These are phyloP conservation scores for Trichoderma lentiforme DNA, from an alignment of 2,329 filamentous ascomycete genomes.

Conservation along the genomic window DNA sequence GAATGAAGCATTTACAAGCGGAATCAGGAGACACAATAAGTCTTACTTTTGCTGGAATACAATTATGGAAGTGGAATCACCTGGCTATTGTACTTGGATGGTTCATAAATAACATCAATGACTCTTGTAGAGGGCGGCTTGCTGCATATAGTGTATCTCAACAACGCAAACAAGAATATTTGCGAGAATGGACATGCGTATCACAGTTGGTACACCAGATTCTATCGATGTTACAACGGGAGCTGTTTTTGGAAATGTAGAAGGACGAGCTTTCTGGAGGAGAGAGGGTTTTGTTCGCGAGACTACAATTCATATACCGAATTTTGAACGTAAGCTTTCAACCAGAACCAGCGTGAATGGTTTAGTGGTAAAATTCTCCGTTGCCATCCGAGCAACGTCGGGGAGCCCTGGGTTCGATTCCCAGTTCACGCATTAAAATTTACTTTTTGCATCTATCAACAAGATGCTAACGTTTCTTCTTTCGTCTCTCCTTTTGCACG, in stretches of 20 bases:
- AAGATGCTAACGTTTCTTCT: neutral
- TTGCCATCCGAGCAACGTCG: constrained; percentile 32
- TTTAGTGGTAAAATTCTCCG: constrained; percentile 34
- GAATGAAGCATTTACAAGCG: neutral
- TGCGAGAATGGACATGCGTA: neutral
- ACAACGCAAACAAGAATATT: neutral
- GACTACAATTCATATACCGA: neutral
- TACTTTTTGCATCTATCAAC: constrained; percentile 6
- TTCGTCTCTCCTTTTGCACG: neutral
- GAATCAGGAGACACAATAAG: neutral
- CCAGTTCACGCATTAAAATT: constrained; percentile 30
- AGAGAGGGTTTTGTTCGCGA: neutral
- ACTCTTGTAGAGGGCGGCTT: neutral
- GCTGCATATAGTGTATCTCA: neutral
- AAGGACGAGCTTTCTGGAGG: neutral
- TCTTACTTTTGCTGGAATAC: neutral
- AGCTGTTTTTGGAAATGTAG: neutral
- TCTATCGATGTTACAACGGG: neutral
- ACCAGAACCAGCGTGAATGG: constrained; percentile 19
- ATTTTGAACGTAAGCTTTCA: neutral
- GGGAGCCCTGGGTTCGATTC: constrained; percentile 36
- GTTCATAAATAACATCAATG: neutral
- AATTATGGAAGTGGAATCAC: neutral
- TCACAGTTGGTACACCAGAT: neutral
- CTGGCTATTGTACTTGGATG: neutral